Percentiles rank a stretch among this genome's conserved stretches.
Evolutionary conservation across 352 stramenopile species (phyloP).

Genomic region (Phytophthora capsici): DNA sequence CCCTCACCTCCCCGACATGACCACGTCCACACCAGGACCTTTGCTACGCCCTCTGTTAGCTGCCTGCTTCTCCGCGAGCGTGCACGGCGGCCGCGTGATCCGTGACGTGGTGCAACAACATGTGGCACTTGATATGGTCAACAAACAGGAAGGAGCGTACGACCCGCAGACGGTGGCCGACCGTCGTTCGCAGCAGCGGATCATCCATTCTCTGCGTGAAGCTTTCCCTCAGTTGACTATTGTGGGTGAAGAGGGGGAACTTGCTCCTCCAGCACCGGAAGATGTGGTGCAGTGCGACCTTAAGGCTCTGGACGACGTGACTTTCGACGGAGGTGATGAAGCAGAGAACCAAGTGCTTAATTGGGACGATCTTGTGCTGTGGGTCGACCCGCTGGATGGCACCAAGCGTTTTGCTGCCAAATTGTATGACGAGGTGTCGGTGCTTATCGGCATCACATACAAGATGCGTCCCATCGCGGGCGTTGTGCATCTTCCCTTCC

Average conservation of each 20-base stretch:
- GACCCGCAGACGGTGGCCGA: conserved; percentile 83
- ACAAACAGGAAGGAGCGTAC: conserved; percentile 78
- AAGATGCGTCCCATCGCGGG: conserved; percentile 65
- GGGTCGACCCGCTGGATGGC: conserved; percentile 81
- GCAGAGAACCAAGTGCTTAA: conserved; percentile 41
- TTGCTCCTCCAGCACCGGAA: conserved; percentile 48
- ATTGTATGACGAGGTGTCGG: conserved; percentile 79
- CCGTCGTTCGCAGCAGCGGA: conserved; percentile 76
- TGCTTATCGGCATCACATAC: conserved; percentile 78
- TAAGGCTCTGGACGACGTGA: conserved; percentile 24
- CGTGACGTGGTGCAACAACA: conserved; percentile 65
- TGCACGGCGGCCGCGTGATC: conserved; percentile 67
- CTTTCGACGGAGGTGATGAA: conserved; percentile 26
- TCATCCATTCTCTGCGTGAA: conserved; percentile 62
- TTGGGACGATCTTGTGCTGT: conserved; percentile 64
- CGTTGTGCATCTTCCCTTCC: conserved; percentile 80
- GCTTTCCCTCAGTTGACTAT: conserved; percentile 56
- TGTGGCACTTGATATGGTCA: conserved; percentile 68
- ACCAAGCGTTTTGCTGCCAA: conserved; percentile 82
- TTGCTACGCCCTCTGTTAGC: conserved; percentile 52
- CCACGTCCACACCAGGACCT: conserved; percentile 17
- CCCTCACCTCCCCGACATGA: conserved; percentile 7
- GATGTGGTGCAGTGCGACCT: conserved; percentile 63
- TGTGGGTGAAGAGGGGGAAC: conserved; percentile 71
- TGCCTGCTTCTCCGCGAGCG: conserved; percentile 63